Percentiles rank a stretch among this genome's conserved stretches.
These are phyloP conservation scores for Ustilago lituana DNA, from an alignment of 1,284 basidiomycete genomes.

Conservation along the genomic window DNA sequence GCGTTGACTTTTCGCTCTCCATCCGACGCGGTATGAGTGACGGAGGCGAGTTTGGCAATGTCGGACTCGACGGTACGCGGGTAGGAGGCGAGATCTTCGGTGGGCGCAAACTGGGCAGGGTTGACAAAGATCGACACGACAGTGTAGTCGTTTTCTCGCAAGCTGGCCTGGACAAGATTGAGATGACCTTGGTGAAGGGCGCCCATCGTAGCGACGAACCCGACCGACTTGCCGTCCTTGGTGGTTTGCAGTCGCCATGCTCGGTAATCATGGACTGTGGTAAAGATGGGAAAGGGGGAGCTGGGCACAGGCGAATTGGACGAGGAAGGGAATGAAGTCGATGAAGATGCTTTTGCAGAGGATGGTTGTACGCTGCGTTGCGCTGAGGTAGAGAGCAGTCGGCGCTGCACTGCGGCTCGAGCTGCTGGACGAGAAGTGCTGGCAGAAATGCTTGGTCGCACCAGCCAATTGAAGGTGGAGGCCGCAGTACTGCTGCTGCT, in stretches of 20 bases:
- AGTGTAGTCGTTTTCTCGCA: constrained; percentile 83
- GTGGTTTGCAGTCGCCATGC: constrained; percentile 78
- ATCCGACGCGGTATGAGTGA: not conserved
- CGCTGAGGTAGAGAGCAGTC: constrained; percentile 1
- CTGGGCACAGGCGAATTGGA: constrained; percentile 28
- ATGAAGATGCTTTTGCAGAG: constrained; percentile 1
- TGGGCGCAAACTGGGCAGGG: constrained; percentile 94
- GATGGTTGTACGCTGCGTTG: constrained; percentile 3
- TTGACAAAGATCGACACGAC: constrained; percentile 97
- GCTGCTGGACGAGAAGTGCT: not conserved
- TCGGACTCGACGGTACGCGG: constrained; percentile 75
- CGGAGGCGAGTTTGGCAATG: constrained; percentile 50
- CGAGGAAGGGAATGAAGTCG: constrained; percentile 15
- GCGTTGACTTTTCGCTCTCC: constrained; percentile 25
- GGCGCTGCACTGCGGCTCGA: not conserved
- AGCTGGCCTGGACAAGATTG: constrained; percentile 76
- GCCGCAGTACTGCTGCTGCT: not conserved
- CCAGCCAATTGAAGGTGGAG: not conserved
- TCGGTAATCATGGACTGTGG: constrained; percentile 76
- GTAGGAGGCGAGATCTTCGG: constrained; percentile 90
- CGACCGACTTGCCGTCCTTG: constrained; percentile 71
- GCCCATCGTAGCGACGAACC: constrained; percentile 97
- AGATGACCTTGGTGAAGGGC: constrained; percentile 93
- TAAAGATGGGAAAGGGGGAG: constrained; percentile 80
- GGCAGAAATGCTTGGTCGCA: not conserved